Base-by-base conservation (phyloP, 116 monocot species). In the Posidonia oceanica region DNA sequence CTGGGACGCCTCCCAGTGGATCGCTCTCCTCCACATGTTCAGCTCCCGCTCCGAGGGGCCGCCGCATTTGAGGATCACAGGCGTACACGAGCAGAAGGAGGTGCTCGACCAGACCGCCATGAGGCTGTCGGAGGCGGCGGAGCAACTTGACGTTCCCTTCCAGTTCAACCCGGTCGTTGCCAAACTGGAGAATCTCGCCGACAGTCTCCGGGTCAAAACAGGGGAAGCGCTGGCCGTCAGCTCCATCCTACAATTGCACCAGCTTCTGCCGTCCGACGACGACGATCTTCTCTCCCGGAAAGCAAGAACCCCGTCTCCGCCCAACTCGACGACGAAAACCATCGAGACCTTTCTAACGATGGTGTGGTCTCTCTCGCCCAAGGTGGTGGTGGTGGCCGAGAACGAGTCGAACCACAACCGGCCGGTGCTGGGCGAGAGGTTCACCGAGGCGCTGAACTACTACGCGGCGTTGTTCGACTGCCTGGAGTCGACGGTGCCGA, bases 381-480 rank as follows among this genome's bases (percentile, higher is more conserved):
- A 91, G 71, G 70, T 91, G 63, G 61, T 91, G 77, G 75, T 87
- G 29, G 75, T 91, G 7, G 70, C 78, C 3, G 91, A 91, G 66
- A 84, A 87, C 57, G 91, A 91, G 52, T 79, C 87, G 18, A 83
- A 77, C 79, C 87, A 87, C 76, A 91, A 91, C 64, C 75, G 72
- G 12, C n/a, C 70, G 1, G 22, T 72, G 4, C 52, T 91, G 64
- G 64, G 52, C 13, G 91, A 91, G 70, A 44, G 91, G 61, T 91
- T 91, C 77, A 73, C 74, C 39, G 91, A 91, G 69, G 84, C 91
- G 8, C 72, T 91, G 37, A 83, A 91, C 76, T 91, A 80, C 83
- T 91, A 91, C 71, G 87, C 91, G 5, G 75, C 87, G 22, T 29
- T 87, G 74, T 91, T 91, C 59, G 91, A 91, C 52, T 91, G 91